phyloP scores from a whole-genome alignment of 1,284 basidiomycete species.

The Puccinia novopanici region DNA sequence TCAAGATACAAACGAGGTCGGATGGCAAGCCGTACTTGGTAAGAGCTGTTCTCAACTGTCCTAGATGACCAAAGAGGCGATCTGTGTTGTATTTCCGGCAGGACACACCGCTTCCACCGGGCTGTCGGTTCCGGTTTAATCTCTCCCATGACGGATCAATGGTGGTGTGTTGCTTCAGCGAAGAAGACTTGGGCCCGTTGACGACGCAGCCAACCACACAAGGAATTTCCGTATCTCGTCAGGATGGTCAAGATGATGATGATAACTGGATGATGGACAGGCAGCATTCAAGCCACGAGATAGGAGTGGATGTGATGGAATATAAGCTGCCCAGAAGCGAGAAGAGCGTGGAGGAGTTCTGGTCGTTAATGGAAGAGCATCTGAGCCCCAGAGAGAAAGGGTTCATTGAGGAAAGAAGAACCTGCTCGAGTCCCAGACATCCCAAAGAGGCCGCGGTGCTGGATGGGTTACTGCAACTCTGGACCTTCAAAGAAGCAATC shows the following conservation, averaged over 20 bases:
- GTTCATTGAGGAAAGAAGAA: slow-evolving; percentile 17
- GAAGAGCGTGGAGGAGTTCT: neutral
- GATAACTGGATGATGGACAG: no score
- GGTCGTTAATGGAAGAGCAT: slow-evolving; percentile 20
- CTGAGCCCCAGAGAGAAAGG: slow-evolving; percentile 20
- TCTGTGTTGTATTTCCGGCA: slow-evolving; percentile 4
- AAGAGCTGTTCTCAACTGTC: no score
- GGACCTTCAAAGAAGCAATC: slow-evolving; percentile 50
- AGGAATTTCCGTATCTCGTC: neutral
- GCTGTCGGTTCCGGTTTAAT: slow-evolving; percentile 31
- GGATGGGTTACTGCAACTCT: slow-evolving; percentile 40
- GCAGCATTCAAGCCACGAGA: neutral
- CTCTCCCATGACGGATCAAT: slow-evolving; percentile 42
- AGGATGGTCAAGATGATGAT: neutral
- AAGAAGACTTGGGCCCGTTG: neutral
- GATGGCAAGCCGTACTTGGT: slow-evolving; percentile 43
- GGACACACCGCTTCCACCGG: slow-evolving; percentile 27
- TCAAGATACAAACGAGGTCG: slow-evolving; percentile 20
- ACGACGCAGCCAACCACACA: neutral
- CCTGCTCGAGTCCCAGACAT: neutral
- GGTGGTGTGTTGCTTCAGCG: slow-evolving; percentile 30
- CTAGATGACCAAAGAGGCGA: neutral
- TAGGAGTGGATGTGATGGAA: slow-evolving; percentile 48
- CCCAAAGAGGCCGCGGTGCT: neutral
- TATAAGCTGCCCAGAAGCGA: slow-evolving; percentile 18